Evolutionary conservation across 345 rosid genomes (phyloP).

Genomic region (Corchorus capsularis): DNA sequence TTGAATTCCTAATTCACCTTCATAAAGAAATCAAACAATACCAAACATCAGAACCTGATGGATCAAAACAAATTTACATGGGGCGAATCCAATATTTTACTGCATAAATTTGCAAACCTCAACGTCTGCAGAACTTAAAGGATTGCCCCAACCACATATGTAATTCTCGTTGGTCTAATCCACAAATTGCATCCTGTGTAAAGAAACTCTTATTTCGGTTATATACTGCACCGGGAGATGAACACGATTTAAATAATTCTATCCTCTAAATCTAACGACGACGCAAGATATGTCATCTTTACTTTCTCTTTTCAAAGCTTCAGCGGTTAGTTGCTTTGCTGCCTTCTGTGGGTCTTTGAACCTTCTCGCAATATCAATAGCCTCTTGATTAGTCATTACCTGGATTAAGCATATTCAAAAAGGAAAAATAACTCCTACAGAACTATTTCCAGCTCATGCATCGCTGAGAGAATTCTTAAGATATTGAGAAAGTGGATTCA

Average conservation of each 20-base stretch:
- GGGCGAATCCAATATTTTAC: conserved; percentile 3
- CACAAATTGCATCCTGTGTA: conserved; percentile 30
- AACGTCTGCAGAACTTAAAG: conserved; percentile 13
- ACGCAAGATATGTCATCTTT: conserved; percentile 83
- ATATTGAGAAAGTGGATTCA: not conserved
- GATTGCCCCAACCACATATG: conserved; percentile 21
- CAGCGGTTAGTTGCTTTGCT: conserved; percentile 65
- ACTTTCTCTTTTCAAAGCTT: conserved; percentile 65
- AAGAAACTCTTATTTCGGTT: conserved; percentile 33
- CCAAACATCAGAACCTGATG: conserved; percentile 36
- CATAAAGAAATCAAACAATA: conserved; percentile 44
- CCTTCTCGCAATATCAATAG: conserved; percentile 65
- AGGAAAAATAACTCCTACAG: not conserved
- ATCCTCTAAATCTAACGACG: conserved; percentile 64
- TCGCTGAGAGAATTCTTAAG: not conserved
- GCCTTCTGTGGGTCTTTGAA: conserved; percentile 73
- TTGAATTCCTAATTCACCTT: conserved; percentile 25
- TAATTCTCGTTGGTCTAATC: conserved; percentile 25
- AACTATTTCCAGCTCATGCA: conserved; percentile 14
- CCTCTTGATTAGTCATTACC: conserved; percentile 86
- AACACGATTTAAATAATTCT: conserved; percentile 20
- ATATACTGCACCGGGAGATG: conserved; percentile 26
- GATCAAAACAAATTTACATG: conserved; percentile 36
- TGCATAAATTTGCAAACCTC: conserved; percentile 24
- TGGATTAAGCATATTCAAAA: conserved; percentile 25